Base-by-base conservation (phyloP, 1,139 yeast genomes). In the Geotrichum carabidarum region DNA sequence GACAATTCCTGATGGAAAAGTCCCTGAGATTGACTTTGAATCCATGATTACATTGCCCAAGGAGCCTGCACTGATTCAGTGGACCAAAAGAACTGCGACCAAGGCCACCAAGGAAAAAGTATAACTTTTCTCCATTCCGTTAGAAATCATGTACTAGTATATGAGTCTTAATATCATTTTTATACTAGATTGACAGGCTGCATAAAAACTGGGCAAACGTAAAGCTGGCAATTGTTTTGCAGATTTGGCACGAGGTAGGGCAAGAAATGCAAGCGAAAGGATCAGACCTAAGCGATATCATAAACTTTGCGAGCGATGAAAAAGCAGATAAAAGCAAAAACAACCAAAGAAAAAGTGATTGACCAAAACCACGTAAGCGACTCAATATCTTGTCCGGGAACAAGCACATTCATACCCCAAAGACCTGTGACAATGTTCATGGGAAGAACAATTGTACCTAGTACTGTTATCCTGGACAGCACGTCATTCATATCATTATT, bases 381-480 rank as follows among this genome's bases (percentile, higher is more conserved):
- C 49, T 76, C 74, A 14, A 65, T 62, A 32, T 79, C 84, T 67
- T 91, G 98, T 0, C 99, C 99, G 0, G 99, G 99, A 38, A 93
- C 98, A 9, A 87, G 63, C 61, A 95, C 95, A 73, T 93, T 93
- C 99, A 93, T 93, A 58, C 99, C 99, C 98, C 98, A 93, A 53
- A 93, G 74, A 32, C 99, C 99, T 0, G 99, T 93, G 27, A 93
- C 84, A 55, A 93, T 88, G 68, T 93, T 93, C 78, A 93, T 81
- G 2, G 99, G 99, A 58, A 93, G 74, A 8, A 93, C 96, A 58
- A 93, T 87, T 0, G 98, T 90, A 78, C 99, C 99, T 59, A 93
- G 74, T 44, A 93, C 85, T 6, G 98, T 89, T 56, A 93, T 88
- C 67, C 91, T 88, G 2, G 97, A 96, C 65, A 93, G 78, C 3